phyloP scores from a whole-genome alignment of 768 basidiomycete species.

The Boletellus emodensis region DNA sequence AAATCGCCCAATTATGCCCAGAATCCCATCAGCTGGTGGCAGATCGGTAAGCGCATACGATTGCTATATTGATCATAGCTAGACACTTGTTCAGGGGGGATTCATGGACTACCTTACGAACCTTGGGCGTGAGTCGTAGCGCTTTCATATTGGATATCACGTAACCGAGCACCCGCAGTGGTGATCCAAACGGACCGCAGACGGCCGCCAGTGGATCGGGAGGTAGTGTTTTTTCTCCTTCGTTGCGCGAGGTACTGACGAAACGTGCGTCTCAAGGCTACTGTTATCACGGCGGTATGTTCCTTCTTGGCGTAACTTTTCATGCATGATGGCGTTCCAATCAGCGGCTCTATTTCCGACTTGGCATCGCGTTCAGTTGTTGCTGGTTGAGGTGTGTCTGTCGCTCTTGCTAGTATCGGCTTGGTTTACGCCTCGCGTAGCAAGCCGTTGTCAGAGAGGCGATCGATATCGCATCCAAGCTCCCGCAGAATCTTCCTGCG shows the following conservation, averaged over 20 bases:
- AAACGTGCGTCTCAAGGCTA: conserved; percentile 9
- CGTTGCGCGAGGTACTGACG: background rate
- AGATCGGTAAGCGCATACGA: conserved; percentile 10
- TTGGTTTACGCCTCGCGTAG: background rate
- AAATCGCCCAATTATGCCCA: too few relatives aligned
- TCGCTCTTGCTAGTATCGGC: background rate
- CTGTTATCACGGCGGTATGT: conserved; percentile 19
- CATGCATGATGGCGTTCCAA: conserved; percentile 1
- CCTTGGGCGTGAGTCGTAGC: conserved; percentile 9
- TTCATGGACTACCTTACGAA: conserved; percentile 17
- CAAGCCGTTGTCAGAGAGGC: conserved; percentile 18
- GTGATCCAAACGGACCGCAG: conserved; percentile 14
- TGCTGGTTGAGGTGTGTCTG: conserved; percentile 12
- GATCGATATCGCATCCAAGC: conserved; percentile 8
- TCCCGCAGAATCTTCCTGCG: background rate
- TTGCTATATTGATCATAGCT: background rate
- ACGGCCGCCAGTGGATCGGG: conserved; percentile 2
- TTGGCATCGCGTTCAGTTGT: conserved; percentile 15
- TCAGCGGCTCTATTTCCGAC: conserved; percentile 21
- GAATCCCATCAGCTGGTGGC: conserved; percentile 8
- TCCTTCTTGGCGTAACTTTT: background rate
- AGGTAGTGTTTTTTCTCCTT: background rate
- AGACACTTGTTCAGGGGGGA: conserved; percentile 4
- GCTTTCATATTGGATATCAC: too few relatives aligned
- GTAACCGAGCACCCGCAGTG: conserved; percentile 6